phyloP scores from a whole-genome alignment of 177 flowering plant species.

The Tripterygium wilfordii region DNA sequence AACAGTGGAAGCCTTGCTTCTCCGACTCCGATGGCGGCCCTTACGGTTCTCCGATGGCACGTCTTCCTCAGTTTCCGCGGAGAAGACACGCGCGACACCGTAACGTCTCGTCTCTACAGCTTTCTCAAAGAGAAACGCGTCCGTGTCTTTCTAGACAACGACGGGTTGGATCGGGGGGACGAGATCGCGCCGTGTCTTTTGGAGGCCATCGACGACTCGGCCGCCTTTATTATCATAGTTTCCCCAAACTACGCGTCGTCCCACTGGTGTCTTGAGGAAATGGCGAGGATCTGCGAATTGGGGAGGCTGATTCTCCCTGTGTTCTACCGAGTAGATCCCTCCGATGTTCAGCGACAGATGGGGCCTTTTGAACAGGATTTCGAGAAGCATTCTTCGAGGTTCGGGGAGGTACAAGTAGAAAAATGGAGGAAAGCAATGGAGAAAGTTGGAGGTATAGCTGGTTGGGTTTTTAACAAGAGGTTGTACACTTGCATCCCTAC shows the following conservation, averaged over 20 bases:
- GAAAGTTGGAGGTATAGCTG: conserved; percentile 22
- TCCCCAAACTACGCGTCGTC: conserved; percentile 26
- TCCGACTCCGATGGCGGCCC: background rate
- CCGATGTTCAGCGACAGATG: conserved; percentile 18
- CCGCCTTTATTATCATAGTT: conserved; percentile 18
- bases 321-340: conserved; percentile 28
- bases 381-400: background rate
- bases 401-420: conserved; percentile 3
- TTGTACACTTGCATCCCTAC: background rate
- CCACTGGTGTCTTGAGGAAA: conserved; percentile 29
- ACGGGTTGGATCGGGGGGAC: conserved; percentile 21
- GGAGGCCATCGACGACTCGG: conserved; percentile 27
- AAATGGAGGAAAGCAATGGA: conserved; percentile 30
- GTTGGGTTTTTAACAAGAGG: conserved; percentile 14
- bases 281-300: conserved; percentile 18
- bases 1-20: too few species aligned
- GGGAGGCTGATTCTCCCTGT: conserved; percentile 19
- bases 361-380: conserved; percentile 24
- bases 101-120: conserved; percentile 17
- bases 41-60: conserved; percentile 16
- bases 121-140: conserved; percentile 10
- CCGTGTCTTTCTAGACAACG: conserved; percentile 21
- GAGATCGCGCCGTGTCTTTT: conserved; percentile 16
- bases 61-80: conserved; percentile 33
- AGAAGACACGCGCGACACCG: conserved; percentile 19